A percentile compares a stretch with the other conserved stretches of the same genome.
Evolutionary conservation across 306 rosid species (phyloP).

Genomic region (Cucurbita maxima): DNA sequence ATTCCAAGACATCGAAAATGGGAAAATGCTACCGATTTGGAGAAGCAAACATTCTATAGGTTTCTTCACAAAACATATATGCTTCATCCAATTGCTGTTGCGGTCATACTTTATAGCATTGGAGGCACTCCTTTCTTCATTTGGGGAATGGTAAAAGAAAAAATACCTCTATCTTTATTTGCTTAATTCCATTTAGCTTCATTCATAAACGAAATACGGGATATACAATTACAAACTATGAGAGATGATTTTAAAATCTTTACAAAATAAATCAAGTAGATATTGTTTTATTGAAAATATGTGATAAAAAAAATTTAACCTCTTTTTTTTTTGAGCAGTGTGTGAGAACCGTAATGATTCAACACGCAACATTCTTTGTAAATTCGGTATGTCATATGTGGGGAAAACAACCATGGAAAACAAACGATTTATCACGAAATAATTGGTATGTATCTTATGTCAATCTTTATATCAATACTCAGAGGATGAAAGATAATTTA

Average conservation of each 20-base stretch:
- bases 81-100: background rate
- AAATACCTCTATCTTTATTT: no score
- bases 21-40: background rate
- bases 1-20: background rate
- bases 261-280: no score
- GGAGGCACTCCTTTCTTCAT: background rate
- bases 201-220: no score
- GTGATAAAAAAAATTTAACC: no score
- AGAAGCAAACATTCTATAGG: background rate
- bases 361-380: background rate
- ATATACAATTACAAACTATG: no score
- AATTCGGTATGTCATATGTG: background rate
- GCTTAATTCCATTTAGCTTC: no score
- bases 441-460: background rate
- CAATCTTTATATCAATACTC: no score
- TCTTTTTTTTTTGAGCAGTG: background rate
- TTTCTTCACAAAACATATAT: background rate
- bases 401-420: background rate
- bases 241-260: no score
- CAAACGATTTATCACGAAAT: background rate
- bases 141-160: background rate
- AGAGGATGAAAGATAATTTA: no score
- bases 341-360: constrained; percentile 53
- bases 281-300: no score
- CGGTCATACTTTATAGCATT: no score